These are phyloP conservation scores for Coniochaeta ligniaria DNA, from an alignment of 2,329 filamentous ascomycete genomes.

Conservation along the genomic window DNA sequence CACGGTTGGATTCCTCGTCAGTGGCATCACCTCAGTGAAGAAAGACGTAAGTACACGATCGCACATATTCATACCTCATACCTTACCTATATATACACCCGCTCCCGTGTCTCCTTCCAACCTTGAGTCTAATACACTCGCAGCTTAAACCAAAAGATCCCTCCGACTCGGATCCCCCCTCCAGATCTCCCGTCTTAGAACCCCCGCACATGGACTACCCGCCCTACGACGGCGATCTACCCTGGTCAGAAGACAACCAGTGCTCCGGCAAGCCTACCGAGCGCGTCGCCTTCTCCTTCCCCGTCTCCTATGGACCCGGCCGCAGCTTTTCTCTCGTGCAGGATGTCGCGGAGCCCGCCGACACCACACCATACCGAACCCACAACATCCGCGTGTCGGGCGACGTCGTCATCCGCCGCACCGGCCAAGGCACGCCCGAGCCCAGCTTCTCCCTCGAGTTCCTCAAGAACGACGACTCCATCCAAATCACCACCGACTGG, in stretches of 20 bases:
- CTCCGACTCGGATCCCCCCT: background rate
- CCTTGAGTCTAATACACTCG: background rate
- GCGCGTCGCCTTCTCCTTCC: conserved; percentile 14
- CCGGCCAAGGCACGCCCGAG: conserved; percentile 18
- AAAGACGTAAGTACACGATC: conserved; percentile 16
- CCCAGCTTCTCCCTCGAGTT: conserved; percentile 36
- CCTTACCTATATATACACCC: background rate
- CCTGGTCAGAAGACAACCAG: conserved; percentile 13
- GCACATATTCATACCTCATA: background rate
- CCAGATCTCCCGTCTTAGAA: conserved; percentile 1
- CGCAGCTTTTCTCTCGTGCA: conserved; percentile 34
- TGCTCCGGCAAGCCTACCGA: background rate
- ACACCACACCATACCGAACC: conserved; percentile 10
- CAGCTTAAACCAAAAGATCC: background rate
- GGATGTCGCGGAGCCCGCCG: conserved; percentile 12
- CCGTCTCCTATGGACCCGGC: conserved; percentile 25
- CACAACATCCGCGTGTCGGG: conserved; percentile 32
- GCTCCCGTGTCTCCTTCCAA: background rate
- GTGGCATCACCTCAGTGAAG: conserved; percentile 15
- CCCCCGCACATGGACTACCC: conserved; percentile 16
- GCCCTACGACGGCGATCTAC: conserved; percentile 14
- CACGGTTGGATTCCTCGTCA: conserved; percentile 21
- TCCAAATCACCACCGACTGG: conserved; percentile 26
- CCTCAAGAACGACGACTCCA: conserved; percentile 33
- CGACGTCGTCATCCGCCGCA: conserved; percentile 34